phyloP scores from a whole-genome alignment of 805 yeast genomes.

The Candida nitratophila region DNA sequence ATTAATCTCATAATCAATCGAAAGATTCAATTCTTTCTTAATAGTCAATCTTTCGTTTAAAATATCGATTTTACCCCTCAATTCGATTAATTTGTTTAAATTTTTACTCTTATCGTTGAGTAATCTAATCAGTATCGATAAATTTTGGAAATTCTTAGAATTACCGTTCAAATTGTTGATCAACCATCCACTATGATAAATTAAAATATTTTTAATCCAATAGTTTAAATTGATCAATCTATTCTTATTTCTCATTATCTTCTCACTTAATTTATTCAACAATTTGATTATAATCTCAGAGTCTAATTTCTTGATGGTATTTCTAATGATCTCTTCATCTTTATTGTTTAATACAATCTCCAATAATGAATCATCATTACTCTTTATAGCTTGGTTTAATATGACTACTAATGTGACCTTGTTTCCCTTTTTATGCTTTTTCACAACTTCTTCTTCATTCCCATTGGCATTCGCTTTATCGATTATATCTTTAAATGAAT shows the following conservation, averaged over 20 bases:
- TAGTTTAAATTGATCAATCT: constrained; percentile 43
- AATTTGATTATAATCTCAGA: constrained; percentile 42
- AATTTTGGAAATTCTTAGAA: constrained; percentile 12
- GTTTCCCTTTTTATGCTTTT: constrained; percentile 39
- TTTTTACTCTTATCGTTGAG: constrained; percentile 41
- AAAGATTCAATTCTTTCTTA: constrained; percentile 27
- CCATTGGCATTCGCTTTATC: constrained; percentile 4
- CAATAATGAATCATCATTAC: constrained; percentile 78
- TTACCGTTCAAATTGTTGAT: constrained; percentile 36
- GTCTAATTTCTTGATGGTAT: constrained; percentile 42
- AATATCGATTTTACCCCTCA: constrained; percentile 43
- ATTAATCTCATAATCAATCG: constrained; percentile 17
- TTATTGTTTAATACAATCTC: constrained; percentile 69
- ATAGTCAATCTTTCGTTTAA: constrained; percentile 36
- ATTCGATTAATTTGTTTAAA: constrained; percentile 42
- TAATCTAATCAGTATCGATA: constrained; percentile 39
- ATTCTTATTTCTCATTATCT: constrained; percentile 42
- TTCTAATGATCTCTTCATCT: constrained; percentile 42
- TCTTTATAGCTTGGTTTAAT: constrained; percentile 80
- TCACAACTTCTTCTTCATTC: no score
- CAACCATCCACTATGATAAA: constrained; percentile 47
- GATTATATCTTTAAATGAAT: constrained; percentile 10
- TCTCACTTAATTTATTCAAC: constrained; percentile 45
- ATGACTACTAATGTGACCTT: constrained; percentile 78
- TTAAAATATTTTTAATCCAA: constrained; percentile 52